These are phyloP conservation scores for Aureobasidium sp. DNA, from an alignment of 2,329 filamentous ascomycete species.

Conservation along the genomic window DNA sequence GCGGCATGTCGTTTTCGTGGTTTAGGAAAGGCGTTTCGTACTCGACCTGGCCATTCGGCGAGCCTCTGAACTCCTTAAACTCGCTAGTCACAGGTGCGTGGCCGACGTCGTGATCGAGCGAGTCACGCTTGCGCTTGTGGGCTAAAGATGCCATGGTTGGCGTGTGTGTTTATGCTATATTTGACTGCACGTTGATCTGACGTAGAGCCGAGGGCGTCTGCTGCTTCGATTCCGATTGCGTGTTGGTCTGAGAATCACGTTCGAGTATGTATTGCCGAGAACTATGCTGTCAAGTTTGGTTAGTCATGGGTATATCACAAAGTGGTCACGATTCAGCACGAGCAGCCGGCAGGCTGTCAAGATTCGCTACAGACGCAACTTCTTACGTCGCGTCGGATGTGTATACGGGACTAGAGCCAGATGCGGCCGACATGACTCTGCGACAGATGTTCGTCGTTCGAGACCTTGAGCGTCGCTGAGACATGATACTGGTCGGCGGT, in stretches of 20 bases:
- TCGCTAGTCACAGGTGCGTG: slow-evolving; percentile 25
- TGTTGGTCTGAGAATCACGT: background rate
- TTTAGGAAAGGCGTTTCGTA: slow-evolving; percentile 31
- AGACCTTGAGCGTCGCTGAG: background rate
- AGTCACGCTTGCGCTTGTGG: slow-evolving; percentile 43
- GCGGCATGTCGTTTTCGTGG: slow-evolving; percentile 35
- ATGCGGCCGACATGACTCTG: background rate
- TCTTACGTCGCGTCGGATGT: background rate
- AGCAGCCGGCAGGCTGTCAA: background rate
- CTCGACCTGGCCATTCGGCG: slow-evolving; percentile 23
- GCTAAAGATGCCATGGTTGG: slow-evolving; percentile 23
- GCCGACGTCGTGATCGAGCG: slow-evolving; percentile 36
- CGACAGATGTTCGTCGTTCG: background rate
- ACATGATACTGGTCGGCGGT: background rate
- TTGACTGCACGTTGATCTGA: background rate
- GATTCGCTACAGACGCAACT: background rate
- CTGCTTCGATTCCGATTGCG: background rate
- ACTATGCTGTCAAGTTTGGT: background rate
- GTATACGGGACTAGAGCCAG: background rate
- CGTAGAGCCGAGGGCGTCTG: background rate
- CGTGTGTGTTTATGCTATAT: background rate
- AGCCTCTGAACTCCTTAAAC: slow-evolving; percentile 17
- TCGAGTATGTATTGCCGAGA: background rate
- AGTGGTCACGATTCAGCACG: background rate
- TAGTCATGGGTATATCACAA: background rate